A percentile compares a stretch with the other conserved stretches of the same genome.
Conservation (phyloP, 179 eudicot genomes). For the Gypsophila paniculata region DNA sequence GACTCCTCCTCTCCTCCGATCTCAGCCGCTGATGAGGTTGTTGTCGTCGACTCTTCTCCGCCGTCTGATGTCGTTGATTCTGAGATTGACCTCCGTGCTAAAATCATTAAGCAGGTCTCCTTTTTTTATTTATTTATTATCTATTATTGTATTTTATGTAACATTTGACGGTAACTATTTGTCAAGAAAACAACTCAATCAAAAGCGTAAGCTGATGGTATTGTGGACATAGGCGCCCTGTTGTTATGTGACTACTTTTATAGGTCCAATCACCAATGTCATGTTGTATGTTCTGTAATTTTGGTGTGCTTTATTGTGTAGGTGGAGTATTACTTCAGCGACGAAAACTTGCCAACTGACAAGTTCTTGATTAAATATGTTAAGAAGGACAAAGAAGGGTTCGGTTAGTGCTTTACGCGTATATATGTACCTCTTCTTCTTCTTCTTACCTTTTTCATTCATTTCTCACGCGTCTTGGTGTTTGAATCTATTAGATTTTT, state of each 20-base stretch:
- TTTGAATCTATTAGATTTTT: background rate
- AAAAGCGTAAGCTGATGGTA: too few species aligned
- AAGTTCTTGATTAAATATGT: slow-evolving; percentile 69
- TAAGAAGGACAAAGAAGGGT: slow-evolving; percentile 57
- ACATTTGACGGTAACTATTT: too few species aligned
- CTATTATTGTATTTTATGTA: background rate
- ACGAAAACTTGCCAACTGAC: slow-evolving; percentile 75
- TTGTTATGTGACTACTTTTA: too few species aligned
- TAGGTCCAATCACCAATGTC: slow-evolving; percentile 1
- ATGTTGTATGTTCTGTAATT: background rate
- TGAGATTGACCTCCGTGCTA: slow-evolving; percentile 45
- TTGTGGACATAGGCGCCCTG: too few species aligned
- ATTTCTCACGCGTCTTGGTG: background rate
- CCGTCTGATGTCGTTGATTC: slow-evolving; percentile 36
- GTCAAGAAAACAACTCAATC: too few species aligned
- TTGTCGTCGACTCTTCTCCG: slow-evolving; percentile 22
- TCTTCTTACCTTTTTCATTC: background rate
- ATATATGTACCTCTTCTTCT: slow-evolving; percentile 1
- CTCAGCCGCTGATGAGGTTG: slow-evolving; percentile 16
- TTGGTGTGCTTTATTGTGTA: slow-evolving; percentile 9
- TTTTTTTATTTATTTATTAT: background rate
- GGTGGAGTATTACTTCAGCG: slow-evolving; percentile 80
- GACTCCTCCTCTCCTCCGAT: slow-evolving; percentile 16
- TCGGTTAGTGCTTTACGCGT: slow-evolving; percentile 43
- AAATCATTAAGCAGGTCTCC: slow-evolving; percentile 78